Evolutionary conservation across 176 grass and related monocot genomes (phyloP), one percentile per base, ranked within the genome.

Genomic region (Coix lacrymajobi): DNA sequence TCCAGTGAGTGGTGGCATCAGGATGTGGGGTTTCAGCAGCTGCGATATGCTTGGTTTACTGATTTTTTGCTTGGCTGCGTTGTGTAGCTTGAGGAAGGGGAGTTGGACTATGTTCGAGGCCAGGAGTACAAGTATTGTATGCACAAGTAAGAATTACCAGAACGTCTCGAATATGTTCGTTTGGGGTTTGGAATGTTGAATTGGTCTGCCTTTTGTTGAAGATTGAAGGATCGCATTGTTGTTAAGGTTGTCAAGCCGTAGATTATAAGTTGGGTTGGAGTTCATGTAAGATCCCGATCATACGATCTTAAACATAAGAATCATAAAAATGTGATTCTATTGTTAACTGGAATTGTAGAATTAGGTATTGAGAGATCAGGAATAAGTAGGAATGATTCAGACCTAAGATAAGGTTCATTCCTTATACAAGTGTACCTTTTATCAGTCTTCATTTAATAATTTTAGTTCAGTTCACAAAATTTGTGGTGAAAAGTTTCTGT

Each of bases 61-160:
- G 43, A 70, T 75, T 54, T 16, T 58, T 61, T 69, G 74, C 17
- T 10, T 51, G 26, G 4, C 13, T 62, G 6, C 38, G 33, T 38
- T 78, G 15, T 63, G 39, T 85, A 98, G 96, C 87, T 98, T 33
- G 96, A 98, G 66, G 96, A 98, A 98, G 96, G 96, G n/a, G 96
- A 98, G 73, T 64, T 89, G 63, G 96, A 98, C 80, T 90, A 91
- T 45, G 67, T 95, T 77, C 88, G 96, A 20, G 36, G 90, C 51
- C 92, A 98, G 57, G 96, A 98, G 84, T 98, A 86, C 88, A 98
- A 98, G 72, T 98, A 95, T 77, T 98, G 96, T 85, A 91, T 95
- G 96, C 85, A 86, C 91, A 98, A 93, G 96, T 98, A 93, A 86
- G 90, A 30, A 76, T 20, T 2, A 46, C 24, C 4, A 25, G 66